A percentile compares a stretch with the other conserved stretches of the same genome.
Conservation (phyloP, 1,139 yeast genomes). For the Debaryomycetaceae sp. region DNA sequence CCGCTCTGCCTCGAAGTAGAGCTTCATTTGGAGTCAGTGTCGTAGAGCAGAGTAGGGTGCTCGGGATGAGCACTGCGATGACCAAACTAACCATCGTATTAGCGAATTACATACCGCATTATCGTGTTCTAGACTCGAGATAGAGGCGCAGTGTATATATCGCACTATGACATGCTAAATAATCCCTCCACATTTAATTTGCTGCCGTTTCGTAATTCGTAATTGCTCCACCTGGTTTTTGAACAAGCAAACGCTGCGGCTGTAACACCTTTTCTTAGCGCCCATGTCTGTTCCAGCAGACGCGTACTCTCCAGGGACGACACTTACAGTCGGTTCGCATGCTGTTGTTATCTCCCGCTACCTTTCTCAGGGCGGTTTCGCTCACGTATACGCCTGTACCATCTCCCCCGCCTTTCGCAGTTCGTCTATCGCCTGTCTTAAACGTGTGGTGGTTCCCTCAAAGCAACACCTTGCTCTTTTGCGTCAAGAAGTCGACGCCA, state of each 20-base stretch:
- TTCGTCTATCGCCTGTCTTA: slow-evolving; percentile 51
- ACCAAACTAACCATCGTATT: too few relatives aligned
- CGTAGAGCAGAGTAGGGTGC: not conserved
- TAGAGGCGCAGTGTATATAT: too few relatives aligned
- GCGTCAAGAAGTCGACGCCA: slow-evolving; percentile 73
- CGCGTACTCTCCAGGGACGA: slow-evolving; percentile 52
- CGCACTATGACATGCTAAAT: too few relatives aligned
- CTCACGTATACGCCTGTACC: slow-evolving; percentile 60
- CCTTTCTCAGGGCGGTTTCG: slow-evolving; percentile 65
- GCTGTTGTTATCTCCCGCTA: slow-evolving; percentile 45
- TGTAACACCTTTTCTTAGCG: too few relatives aligned
- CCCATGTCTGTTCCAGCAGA: slow-evolving; percentile 52
- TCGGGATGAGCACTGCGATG: not conserved
- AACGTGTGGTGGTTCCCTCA: slow-evolving; percentile 66
- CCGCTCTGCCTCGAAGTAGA: slow-evolving; percentile 54
- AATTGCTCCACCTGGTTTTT: too few relatives aligned
- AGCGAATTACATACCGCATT: not conserved
- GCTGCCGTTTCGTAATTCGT: too few relatives aligned
- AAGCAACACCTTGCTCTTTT: slow-evolving; percentile 57
- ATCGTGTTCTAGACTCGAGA: not conserved
- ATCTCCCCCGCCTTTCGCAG: slow-evolving; percentile 41
- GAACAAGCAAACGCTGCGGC: too few relatives aligned
- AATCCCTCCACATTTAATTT: too few relatives aligned
- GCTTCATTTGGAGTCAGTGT: slow-evolving; percentile 37
- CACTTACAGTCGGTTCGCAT: slow-evolving; percentile 57